phyloP scores from a whole-genome alignment of 2,329 filamentous ascomycete genomes.

The Sporothrix schenckii region DNA sequence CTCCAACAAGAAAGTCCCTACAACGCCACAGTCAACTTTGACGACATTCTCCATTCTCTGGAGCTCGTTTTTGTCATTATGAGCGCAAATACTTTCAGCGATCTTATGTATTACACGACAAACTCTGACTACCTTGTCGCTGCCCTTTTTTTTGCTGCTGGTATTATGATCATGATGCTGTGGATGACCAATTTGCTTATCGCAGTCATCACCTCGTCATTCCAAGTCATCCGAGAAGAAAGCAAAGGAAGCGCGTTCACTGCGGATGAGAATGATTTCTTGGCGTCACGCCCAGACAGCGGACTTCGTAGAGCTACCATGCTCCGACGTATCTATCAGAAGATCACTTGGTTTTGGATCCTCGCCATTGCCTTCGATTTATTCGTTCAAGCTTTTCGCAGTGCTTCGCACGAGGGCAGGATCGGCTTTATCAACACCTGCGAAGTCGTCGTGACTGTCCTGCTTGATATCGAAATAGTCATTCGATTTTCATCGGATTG shows the following conservation, averaged over 20 bases:
- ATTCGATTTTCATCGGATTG: constrained; percentile 78
- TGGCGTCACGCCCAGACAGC: constrained; percentile 47
- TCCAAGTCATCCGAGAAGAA: constrained; percentile 97
- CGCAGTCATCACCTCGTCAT: constrained; percentile 96
- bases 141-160: constrained; percentile 73
- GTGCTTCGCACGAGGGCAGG: constrained; percentile 70
- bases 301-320: constrained; percentile 46
- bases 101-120: constrained; percentile 90
- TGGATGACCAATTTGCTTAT: constrained; percentile 96
- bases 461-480: constrained; percentile 80
- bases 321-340: constrained; percentile 74
- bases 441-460: constrained; percentile 74
- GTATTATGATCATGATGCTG: constrained; percentile 88
- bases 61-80: constrained; percentile 98
- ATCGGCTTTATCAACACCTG: constrained; percentile 68
- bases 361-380: constrained; percentile 77
- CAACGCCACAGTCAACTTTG: constrained; percentile 87
- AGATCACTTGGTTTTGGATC: constrained; percentile 77
- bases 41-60: constrained; percentile 88
- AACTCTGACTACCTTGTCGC: constrained; percentile 88
- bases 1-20: constrained; percentile 78
- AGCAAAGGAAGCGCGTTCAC: constrained; percentile 93
- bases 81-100: constrained; percentile 95
- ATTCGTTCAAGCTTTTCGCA: constrained; percentile 76
- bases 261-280: constrained; percentile 61